Base-by-base conservation (phyloP, 208 protist species). In the Wallacemonas sp. region DNA sequence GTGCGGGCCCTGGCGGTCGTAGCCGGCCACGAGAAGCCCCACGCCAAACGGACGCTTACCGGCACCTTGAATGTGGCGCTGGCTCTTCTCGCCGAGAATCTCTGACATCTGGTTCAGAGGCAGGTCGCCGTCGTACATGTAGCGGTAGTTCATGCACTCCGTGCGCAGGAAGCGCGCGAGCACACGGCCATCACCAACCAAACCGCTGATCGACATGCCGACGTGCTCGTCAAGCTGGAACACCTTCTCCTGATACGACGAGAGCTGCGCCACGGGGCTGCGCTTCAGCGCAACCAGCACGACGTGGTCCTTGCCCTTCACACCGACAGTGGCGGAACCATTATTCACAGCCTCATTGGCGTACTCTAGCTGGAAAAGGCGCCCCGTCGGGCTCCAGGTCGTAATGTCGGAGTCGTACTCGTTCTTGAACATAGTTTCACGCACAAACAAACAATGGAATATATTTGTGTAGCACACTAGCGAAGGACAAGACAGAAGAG, bases 321-420 rank as follows among this genome's bases (percentile, higher is more conserved):
- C 78, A 16, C 97, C 99, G 9, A 99, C 98, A 0, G 90, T 83
- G 19, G 97, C 97, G 33, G 94, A 98, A 44, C 99, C 99, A 78
- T 99, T 99, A 76, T 99, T 99, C 0, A 99, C 98, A 0, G 98
- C 99, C 77, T 99, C 98, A 84, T 99, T 99, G 17, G 99, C 99
- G 76, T 99, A 99, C 79, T 99, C 98, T 21, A 99, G 87, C 85
- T 99, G 98, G 82, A 97, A 96, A 49, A 99, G 81, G 44, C 97
- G 82, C 9, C 98, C 98, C 17, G 94, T 92, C 21, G 98, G 98
- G 64, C 90, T 98, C 97, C 98, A 99, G 26, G 96, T 99, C n/a
- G 98, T 99, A 64, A 99, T 98, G 78, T 99, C 98, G 19, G 89
- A 98, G 65, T 99, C 98, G 77, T 99, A 99, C 78, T 98, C 83